Evolutionary conservation across 2,329 filamentous ascomycete genomes (phyloP).

Genomic region (Trichoderma breve): DNA sequence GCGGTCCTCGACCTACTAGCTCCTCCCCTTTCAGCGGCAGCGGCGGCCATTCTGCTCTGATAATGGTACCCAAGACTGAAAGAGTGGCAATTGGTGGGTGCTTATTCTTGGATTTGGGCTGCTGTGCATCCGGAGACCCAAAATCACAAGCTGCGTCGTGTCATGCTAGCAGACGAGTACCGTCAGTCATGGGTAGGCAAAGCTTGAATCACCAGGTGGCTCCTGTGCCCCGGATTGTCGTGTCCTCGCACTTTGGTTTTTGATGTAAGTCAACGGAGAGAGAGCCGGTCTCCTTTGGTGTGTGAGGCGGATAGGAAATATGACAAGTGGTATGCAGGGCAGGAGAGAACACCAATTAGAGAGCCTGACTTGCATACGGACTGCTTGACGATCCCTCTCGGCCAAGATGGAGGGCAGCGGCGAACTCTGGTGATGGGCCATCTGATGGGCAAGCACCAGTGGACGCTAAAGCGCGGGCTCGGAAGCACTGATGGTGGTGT

Average conservation of each 20-base stretch:
- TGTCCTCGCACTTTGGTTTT: not conserved
- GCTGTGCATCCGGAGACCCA: slow-evolving; percentile 10
- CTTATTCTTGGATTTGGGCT: slow-evolving; percentile 8
- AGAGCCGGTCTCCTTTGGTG: not conserved
- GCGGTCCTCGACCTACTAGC: not conserved
- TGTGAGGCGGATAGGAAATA: not conserved
- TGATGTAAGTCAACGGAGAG: not conserved
- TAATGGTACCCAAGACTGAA: not conserved
- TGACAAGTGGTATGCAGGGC: slow-evolving; percentile 19
- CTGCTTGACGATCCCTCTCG: not conserved
- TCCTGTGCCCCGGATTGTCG: not conserved
- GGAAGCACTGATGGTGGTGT: not conserved
- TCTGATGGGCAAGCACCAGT: not conserved
- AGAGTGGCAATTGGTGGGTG: not conserved
- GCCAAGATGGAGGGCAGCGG: not conserved
- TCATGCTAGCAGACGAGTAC: not conserved
- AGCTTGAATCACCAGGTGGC: not conserved
- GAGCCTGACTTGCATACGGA: slow-evolving; percentile 9
- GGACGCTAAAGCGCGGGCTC: not conserved
- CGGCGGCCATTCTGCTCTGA: not conserved
- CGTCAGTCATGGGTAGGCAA: not conserved
- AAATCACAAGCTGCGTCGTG: not conserved
- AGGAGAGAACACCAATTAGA: slow-evolving; percentile 1
- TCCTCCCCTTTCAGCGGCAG: not conserved
- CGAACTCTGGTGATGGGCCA: slow-evolving; percentile 5